These are phyloP conservation scores for Mrakia gelida DNA, from an alignment of 768 basidiomycete genomes.

Conservation along the genomic window DNA sequence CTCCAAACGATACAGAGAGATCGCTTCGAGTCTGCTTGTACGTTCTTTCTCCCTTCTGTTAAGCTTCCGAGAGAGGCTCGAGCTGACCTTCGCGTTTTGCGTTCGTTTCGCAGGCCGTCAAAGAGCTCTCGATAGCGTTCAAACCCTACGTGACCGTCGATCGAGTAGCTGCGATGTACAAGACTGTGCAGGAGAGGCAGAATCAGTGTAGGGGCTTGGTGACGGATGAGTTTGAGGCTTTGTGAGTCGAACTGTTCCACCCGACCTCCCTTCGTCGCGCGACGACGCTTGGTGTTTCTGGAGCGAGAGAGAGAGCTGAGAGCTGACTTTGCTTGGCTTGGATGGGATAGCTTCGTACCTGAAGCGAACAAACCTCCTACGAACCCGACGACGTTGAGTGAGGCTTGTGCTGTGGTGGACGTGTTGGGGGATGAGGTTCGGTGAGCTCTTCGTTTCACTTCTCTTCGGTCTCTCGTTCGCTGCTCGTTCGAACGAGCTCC, in stretches of 20 bases:
- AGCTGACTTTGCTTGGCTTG: too few species aligned
- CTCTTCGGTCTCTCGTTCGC: not conserved
- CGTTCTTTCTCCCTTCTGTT: not conserved
- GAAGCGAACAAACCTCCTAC: conserved; percentile 59
- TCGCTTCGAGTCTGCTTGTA: conserved; percentile 49
- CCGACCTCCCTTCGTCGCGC: not conserved
- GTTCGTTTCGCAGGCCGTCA: conserved; percentile 62
- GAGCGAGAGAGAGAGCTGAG: too few species aligned
- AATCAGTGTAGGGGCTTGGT: conserved; percentile 73
- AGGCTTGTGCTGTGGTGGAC: conserved; percentile 85
- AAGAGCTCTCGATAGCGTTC: conserved; percentile 75
- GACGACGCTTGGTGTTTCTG: not conserved
- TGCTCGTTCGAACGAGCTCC: not conserved
- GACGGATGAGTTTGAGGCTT: conserved; percentile 84
- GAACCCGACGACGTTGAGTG: conserved; percentile 62
- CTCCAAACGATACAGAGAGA: conserved; percentile 74
- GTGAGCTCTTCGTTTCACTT: conserved; percentile 38
- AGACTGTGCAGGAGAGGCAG: conserved; percentile 74
- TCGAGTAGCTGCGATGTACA: conserved; percentile 70
- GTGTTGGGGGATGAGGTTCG: conserved; percentile 81
- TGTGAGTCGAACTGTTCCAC: too few species aligned
- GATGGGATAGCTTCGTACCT: conserved; percentile 63
- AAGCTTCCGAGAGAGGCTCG: not conserved
- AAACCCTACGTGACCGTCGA: conserved; percentile 72
- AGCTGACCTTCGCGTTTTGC: not conserved